Evolutionary conservation across 2,329 filamentous ascomycete genomes (phyloP).

Genomic region (Tolypocladium tundrense): DNA sequence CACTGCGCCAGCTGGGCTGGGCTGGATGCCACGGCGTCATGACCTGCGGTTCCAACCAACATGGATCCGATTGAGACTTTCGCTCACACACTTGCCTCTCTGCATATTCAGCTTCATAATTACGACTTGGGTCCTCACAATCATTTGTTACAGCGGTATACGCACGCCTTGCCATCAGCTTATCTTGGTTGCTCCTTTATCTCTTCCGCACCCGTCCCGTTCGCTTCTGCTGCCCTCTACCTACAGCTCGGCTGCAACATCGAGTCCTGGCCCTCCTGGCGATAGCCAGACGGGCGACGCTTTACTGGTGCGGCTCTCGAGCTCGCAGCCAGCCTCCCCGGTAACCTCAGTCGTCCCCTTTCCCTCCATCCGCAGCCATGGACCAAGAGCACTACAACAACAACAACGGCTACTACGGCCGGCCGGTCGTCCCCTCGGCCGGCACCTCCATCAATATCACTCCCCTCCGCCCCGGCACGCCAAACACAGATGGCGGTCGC

Average conservation of each 20-base stretch:
- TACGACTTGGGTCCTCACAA: neutral
- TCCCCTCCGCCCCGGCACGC: constrained; percentile 30
- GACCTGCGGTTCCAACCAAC: neutral
- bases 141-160: neutral
- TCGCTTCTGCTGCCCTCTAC: neutral
- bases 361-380: constrained; percentile 9
- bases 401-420: constrained; percentile 14
- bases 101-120: neutral
- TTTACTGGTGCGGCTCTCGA: neutral
- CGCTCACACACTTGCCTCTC: neutral
- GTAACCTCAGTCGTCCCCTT: neutral
- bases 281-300: neutral
- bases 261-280: neutral
- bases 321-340: neutral
- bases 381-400: constrained; percentile 13
- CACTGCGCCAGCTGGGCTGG: neutral
- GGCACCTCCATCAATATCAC: constrained; percentile 27
- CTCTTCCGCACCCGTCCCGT: no score
- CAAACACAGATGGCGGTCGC: constrained; percentile 27
- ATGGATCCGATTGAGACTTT: neutral
- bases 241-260: no score
- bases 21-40: neutral
- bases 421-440: constrained; percentile 19
- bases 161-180: neutral
- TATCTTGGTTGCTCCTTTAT: neutral